Percentiles rank a stretch among this genome's conserved stretches.
Evolutionary conservation across 2,329 filamentous ascomycete genomes (phyloP).

Genomic region (Sporothrix variecibatus): DNA sequence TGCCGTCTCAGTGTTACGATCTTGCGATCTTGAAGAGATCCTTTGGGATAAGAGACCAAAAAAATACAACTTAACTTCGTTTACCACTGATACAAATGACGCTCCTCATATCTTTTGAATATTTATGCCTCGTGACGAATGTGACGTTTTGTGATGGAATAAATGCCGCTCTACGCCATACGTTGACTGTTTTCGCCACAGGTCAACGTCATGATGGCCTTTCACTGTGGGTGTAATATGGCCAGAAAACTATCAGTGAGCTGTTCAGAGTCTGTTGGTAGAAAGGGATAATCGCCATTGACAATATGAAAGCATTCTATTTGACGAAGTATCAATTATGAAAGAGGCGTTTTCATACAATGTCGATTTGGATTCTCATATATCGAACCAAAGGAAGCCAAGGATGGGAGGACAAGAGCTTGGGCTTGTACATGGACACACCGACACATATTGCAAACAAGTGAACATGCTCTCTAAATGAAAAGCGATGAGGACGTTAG

Average conservation of each 20-base stretch:
- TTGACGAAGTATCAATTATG: no score
- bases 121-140: not conserved
- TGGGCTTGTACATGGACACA: no score
- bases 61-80: not conserved
- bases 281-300: no score
- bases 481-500: not conserved
- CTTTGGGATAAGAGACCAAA: not conserved
- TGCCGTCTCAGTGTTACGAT: not conserved
- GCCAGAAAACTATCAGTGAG: not conserved
- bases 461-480: no score
- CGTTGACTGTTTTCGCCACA: not conserved
- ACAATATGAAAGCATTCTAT: no score
- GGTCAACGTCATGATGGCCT: not conserved
- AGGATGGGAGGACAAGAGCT: no score
- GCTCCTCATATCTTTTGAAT: not conserved
- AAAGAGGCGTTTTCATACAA: no score
- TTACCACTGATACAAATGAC: not conserved
- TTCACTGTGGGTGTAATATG: not conserved
- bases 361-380: no score
- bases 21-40: not conserved
- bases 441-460: no score
- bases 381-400: no score
- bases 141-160: not conserved
- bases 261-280: not conserved
- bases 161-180: not conserved